Conservation (phyloP, 169 alveolate species). For the Plasmodium inui region DNA sequence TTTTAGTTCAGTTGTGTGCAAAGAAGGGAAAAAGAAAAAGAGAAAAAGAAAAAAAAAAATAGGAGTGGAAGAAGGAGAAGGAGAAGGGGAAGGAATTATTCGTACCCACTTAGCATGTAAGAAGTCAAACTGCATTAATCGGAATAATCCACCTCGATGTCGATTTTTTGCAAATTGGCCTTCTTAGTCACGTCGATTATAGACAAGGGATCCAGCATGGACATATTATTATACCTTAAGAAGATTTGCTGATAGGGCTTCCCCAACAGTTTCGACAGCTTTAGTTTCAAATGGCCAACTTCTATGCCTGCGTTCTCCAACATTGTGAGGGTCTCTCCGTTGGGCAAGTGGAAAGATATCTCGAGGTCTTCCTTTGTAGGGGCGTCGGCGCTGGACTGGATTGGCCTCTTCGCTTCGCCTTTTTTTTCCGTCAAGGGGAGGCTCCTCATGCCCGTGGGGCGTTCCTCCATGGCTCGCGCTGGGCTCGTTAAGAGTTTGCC, state of each 20-base stretch:
- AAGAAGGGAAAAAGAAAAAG: too few species aligned
- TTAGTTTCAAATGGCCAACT: slow-evolving; percentile 37
- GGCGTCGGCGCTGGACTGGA: neutral
- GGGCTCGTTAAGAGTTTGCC: neutral
- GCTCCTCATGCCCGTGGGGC: slow-evolving; percentile 7
- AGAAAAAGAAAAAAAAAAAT: neutral
- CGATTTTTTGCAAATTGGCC: neutral
- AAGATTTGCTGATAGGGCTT: slow-evolving; percentile 39
- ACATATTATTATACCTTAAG: slow-evolving; percentile 36
- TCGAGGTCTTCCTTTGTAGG: neutral
- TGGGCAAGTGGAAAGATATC: slow-evolving; percentile 30
- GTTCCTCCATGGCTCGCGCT: slow-evolving; percentile 10
- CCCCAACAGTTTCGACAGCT: slow-evolving; percentile 2
- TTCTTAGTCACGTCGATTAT: slow-evolving; percentile 20
- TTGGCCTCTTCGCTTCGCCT: neutral
- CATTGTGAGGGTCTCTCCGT: slow-evolving; percentile 4
- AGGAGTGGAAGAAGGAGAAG: neutral
- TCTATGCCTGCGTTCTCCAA: slow-evolving; percentile 24
- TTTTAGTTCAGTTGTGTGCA: neutral
- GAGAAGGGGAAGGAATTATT: too few species aligned
- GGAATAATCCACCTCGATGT: slow-evolving; percentile 15
- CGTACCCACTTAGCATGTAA: neutral
- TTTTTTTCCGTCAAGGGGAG: slow-evolving; percentile 4
- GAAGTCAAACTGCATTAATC: neutral
- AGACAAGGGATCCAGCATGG: slow-evolving; percentile 49